A percentile compares a stretch with the other conserved stretches of the same genome.
Evolutionary conservation across 768 basidiomycete genomes (phyloP).

Genomic region (Phaeolepiota aurea): DNA sequence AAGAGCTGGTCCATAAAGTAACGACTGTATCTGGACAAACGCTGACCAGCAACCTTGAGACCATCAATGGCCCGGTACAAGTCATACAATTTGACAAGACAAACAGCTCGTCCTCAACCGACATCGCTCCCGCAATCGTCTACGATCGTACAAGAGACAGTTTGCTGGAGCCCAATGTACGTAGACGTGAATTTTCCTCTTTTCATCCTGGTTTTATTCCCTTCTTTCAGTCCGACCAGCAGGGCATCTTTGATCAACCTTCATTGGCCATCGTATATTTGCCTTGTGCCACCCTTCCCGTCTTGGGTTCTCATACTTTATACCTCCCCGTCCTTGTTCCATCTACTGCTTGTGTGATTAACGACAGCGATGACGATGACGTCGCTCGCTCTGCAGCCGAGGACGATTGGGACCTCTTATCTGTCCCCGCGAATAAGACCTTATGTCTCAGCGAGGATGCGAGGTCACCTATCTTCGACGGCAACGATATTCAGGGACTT

Average conservation of each 20-base stretch:
- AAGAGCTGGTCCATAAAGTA: constrained; percentile 50
- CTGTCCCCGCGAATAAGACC: constrained; percentile 30
- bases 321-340: constrained; percentile 55
- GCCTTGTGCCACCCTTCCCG: constrained; percentile 36
- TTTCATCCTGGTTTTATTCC: constrained; percentile 24
- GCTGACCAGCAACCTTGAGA: constrained; percentile 15
- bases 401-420: constrained; percentile 34
- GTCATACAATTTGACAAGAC: constrained; percentile 17
- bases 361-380: constrained; percentile 12
- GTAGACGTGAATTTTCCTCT: constrained; percentile 22
- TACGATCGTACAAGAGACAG: constrained; percentile 27
- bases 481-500: constrained; percentile 32
- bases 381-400: constrained; percentile 23
- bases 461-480: constrained; percentile 35
- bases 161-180: constrained; percentile 17
- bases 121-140: constrained; percentile 17
- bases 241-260: constrained; percentile 29
- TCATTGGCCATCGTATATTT: constrained; percentile 66
- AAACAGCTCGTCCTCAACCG: not conserved
- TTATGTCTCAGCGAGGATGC: constrained; percentile 25
- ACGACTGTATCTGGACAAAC: constrained; percentile 29
- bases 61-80: constrained; percentile 15
- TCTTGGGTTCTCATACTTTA: constrained; percentile 26
- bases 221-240: constrained; percentile 30
- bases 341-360: constrained; percentile 9